Conservation (phyloP, 1,284 basidiomycete species). For the Neolentinus lepideus region DNA sequence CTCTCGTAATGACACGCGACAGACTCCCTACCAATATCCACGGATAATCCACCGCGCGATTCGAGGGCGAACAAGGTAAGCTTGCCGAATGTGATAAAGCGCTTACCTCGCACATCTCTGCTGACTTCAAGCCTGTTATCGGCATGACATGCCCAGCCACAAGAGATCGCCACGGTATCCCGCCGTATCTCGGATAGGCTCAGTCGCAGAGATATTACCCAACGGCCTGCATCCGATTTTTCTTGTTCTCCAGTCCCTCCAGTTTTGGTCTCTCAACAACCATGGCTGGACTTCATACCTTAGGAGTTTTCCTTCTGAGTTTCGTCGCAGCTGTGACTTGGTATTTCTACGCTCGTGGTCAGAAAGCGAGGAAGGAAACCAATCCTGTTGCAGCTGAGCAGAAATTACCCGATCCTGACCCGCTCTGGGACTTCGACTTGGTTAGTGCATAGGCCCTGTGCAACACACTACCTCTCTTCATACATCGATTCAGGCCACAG, state of each 20-base stretch:
- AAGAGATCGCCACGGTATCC: not conserved
- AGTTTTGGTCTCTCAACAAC: not conserved
- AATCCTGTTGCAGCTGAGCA: not conserved
- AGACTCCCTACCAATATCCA: too few species aligned
- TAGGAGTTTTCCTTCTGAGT: not conserved
- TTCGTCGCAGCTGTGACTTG: not conserved
- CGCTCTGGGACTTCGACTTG: conserved; percentile 18
- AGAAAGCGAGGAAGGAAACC: not conserved
- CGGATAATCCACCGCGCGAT: too few species aligned
- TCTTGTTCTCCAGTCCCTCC: too few species aligned
- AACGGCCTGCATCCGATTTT: not conserved
- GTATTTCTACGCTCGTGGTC: not conserved
- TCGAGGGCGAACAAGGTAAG: too few species aligned
- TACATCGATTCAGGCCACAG: conserved; percentile 19
- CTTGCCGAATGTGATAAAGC: too few species aligned
- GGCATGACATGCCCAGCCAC: not conserved
- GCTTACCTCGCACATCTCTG: not conserved
- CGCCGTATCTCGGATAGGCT: not conserved
- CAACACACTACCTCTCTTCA: not conserved
- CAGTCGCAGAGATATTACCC: not conserved
- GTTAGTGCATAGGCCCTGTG: conserved; percentile 2
- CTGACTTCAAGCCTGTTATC: not conserved
- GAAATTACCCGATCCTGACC: conserved; percentile 21
- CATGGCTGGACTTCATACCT: not conserved
- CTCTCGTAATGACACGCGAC: too few species aligned